Base-by-base conservation (phyloP, 768 basidiomycete species). In the Candolleomyces aberdarensis region DNA sequence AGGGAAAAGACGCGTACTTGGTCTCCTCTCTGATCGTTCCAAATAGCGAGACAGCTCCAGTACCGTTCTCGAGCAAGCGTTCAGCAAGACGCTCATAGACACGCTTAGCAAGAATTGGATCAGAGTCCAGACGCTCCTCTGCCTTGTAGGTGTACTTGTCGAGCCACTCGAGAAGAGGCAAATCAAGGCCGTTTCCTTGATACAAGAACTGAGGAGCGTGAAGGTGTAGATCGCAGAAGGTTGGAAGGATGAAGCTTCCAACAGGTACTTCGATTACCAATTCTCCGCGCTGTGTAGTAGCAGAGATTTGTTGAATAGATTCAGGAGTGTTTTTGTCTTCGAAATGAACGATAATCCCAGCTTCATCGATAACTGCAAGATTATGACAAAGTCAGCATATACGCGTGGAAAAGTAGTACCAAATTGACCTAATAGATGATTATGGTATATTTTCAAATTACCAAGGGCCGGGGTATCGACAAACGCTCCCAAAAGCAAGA, bases 121-220 rank as follows among this genome's bases (percentile, higher is more conserved):
- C 81, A 0, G 66, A 70, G 64, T 96, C 94, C 3, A 96, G 76
- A 17, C 82, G 67, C 62, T 91, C 86, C 69, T 96, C 94, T 0
- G 93, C 89, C 65, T 86, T 85, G 70, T 89, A 93, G 0, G 92
- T 89, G 63, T 95, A 95, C 32, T 80, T 79, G 43, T 92, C 80
- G 8, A 95, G 80, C 93, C 93, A 94, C 64, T 92, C 73, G 86
- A 94, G 87, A 41, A 94, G 74, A 4, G 92, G 90, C 2, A 93
- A 80, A 70, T 96, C 90, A 4, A 95, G 79, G 0, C 94, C 93
- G 1, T 85, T 92, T 3, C 94, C 94, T 59, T 92, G 88, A 62
- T 94, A 95, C 39, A 94, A 78, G 69, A 90, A 94, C 69, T 96
- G 94, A 0, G 94, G 91, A 0, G 93, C 92, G 69, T 96, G 94